These are phyloP conservation scores for Digitaria exilis DNA, from an alignment of 202 grass and related monocot genomes.

Conservation along the genomic window DNA sequence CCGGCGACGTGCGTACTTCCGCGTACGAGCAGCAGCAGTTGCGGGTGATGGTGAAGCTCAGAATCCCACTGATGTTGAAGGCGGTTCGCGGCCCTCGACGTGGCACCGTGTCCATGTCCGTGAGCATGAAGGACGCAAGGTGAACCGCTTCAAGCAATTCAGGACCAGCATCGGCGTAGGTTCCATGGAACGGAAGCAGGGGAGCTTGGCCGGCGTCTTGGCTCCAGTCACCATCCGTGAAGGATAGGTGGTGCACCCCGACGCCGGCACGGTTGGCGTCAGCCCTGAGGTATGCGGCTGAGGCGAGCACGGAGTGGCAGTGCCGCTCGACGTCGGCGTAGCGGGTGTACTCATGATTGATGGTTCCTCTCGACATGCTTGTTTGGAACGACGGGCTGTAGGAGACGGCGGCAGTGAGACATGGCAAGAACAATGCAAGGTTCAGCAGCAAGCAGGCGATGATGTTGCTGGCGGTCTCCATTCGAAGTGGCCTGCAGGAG, in stretches of 20 bases:
- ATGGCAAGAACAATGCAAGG: neutral
- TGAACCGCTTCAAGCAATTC: conserved; percentile 32
- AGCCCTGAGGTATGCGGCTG: neutral
- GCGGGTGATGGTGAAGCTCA: neutral
- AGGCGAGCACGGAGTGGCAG: conserved; percentile 54
- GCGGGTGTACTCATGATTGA: conserved; percentile 40
- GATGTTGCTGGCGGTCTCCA: neutral
- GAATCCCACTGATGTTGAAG: conserved; percentile 50
- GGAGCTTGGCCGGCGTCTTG: conserved; percentile 44
- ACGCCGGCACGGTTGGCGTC: neutral
- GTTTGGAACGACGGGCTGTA: no score
- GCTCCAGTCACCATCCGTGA: conserved; percentile 55
- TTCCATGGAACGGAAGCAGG: conserved; percentile 48
- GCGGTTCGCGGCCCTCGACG: neutral
- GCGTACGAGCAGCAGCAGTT: conserved; percentile 39
- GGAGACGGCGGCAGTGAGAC: no score
- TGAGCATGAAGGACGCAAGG: conserved; percentile 52
- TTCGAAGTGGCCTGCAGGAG: no score
- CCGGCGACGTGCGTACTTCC: conserved; percentile 27
- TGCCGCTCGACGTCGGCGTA: conserved; percentile 43
- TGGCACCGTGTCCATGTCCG: conserved; percentile 34
- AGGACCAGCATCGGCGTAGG: neutral
- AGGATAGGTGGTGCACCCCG: conserved; percentile 21
- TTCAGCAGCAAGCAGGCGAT: neutral
- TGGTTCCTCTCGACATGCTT: neutral